A percentile compares a stretch with the other conserved stretches of the same genome.
Conservation (phyloP, 1,284 basidiomycete species). For the Marasmius tenuissimus region DNA sequence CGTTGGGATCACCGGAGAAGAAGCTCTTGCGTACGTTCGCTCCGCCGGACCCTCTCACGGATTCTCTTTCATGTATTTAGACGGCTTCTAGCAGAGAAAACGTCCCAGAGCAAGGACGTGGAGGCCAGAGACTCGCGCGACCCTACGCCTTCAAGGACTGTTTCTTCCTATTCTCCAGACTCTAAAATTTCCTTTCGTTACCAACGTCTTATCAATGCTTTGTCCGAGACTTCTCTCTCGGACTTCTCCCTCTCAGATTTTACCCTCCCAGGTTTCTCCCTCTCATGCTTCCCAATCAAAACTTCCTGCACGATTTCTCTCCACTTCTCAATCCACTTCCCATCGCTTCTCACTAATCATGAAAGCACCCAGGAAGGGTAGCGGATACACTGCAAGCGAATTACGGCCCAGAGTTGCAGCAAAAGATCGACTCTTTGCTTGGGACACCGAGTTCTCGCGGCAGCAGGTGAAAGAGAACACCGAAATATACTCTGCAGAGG, state of each 20-base stretch:
- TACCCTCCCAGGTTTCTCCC: too few species aligned
- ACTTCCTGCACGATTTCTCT: neutral
- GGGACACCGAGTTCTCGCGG: neutral
- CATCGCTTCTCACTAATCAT: neutral
- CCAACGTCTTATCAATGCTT: too few species aligned
- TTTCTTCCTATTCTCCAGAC: too few species aligned
- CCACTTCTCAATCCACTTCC: neutral
- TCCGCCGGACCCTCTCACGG: slow-evolving; percentile 19
- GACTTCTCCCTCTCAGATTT: too few species aligned
- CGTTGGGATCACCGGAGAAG: neutral
- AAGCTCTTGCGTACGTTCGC: slow-evolving; percentile 11
- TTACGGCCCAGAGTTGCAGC: neutral
- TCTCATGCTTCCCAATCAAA: too few species aligned
- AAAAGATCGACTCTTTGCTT: neutral
- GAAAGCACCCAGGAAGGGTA: neutral
- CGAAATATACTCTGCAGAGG: neutral
- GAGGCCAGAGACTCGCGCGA: too few species aligned
- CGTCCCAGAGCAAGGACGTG: too few species aligned
- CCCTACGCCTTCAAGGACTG: too few species aligned
- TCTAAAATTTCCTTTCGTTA: too few species aligned
- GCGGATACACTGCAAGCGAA: neutral
- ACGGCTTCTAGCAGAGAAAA: too few species aligned
- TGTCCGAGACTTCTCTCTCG: too few species aligned
- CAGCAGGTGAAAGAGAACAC: neutral
- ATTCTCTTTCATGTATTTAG: slow-evolving; percentile 3